A percentile compares a stretch with the other conserved stretches of the same genome.
These are phyloP conservation scores for Aspergillus cejpii DNA, from an alignment of 2,329 filamentous ascomycete genomes.

Conservation along the genomic window DNA sequence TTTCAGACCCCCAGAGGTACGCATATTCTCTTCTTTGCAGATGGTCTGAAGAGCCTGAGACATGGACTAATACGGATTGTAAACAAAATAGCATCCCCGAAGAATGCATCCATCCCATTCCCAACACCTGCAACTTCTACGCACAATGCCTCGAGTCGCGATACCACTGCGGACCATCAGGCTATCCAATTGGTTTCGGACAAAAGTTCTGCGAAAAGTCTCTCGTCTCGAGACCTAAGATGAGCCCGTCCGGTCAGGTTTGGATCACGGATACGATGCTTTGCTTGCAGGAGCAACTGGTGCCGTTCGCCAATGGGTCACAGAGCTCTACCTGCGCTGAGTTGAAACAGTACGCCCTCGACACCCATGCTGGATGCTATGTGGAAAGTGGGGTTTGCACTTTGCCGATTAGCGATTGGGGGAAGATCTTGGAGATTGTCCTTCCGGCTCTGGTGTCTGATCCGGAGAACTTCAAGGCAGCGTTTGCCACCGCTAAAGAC, in stretches of 20 bases:
- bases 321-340: constrained; percentile 12
- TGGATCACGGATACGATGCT: constrained; percentile 26
- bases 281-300: constrained; percentile 23
- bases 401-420: constrained; percentile 17
- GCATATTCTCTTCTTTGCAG: too few species aligned
- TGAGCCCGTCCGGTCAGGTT: constrained; percentile 16
- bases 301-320: constrained; percentile 16
- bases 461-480: background rate
- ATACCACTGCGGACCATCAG: constrained; percentile 19
- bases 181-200: constrained; percentile 29
- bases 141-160: constrained; percentile 17
- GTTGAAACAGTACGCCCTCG: constrained; percentile 17
- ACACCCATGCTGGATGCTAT: constrained; percentile 19
- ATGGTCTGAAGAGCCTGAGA: background rate
- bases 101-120: constrained; percentile 6
- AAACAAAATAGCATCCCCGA: background rate
- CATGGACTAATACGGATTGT: background rate
- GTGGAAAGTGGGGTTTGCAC: constrained; percentile 19
- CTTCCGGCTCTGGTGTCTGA: background rate
- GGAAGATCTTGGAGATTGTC: constrained; percentile 15
- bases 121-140: constrained; percentile 26
- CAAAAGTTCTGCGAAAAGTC: constrained; percentile 25
- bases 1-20: too few species aligned
- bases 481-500: background rate
- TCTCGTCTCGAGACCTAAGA: constrained; percentile 4